phyloP scores from a whole-genome alignment of 352 stramenopile genomes.

The Phytophthora ramorum region DNA sequence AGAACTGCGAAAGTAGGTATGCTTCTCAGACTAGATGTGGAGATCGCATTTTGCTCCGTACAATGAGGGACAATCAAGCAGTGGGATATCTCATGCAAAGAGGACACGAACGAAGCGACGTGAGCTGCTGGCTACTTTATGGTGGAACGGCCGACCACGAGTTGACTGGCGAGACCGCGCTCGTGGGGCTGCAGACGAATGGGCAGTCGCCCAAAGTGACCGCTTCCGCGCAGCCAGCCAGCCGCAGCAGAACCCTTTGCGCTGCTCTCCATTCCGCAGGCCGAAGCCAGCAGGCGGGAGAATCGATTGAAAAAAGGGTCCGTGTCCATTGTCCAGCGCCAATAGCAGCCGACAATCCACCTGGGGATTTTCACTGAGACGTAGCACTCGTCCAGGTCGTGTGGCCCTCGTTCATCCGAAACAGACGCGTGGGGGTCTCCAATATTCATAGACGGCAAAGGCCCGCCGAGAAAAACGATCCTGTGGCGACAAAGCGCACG shows the following conservation, averaged over 20 bases:
- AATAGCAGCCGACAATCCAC: conserved; percentile 33
- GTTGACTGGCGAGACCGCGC: conserved; percentile 19
- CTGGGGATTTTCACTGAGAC: conserved; percentile 31
- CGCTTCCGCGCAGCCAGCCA: conserved; percentile 11
- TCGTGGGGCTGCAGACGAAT: neutral
- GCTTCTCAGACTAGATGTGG: neutral
- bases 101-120: conserved; percentile 6
- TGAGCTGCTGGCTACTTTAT: conserved; percentile 13
- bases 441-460: conserved; percentile 16
- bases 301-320: conserved; percentile 30
- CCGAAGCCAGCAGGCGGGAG: conserved; percentile 13
- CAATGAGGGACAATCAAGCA: conserved; percentile 10
- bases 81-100: conserved; percentile 26
- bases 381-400: neutral
- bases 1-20: neutral
- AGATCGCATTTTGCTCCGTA: neutral
- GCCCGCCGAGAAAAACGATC: neutral
- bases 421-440: conserved; percentile 10
- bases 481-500: neutral
- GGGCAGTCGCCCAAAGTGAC: neutral
- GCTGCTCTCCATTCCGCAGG: conserved; percentile 17
- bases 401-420: conserved; percentile 16
- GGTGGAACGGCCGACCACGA: conserved; percentile 8
- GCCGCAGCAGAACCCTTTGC: conserved; percentile 20
- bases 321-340: neutral